Conservation (phyloP, 83 land plant genomes). For the Picea abies region DNA sequence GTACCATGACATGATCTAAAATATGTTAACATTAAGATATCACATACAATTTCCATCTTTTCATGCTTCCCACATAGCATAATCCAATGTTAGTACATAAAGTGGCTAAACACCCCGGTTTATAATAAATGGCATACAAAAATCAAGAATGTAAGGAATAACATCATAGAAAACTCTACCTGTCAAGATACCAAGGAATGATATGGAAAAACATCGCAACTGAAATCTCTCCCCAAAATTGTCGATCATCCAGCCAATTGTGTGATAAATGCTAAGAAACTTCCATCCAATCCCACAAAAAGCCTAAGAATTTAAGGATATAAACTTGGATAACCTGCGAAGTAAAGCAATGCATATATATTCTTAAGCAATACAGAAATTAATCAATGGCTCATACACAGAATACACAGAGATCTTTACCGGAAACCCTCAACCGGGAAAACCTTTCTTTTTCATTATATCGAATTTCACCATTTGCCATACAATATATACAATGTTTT, state of each 20-base stretch:
- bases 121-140: background rate
- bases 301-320: too few relatives aligned
- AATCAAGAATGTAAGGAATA: background rate
- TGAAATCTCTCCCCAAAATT: slow-evolving; percentile 27
- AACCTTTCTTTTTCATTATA: too few relatives aligned
- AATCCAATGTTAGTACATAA: background rate
- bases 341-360: too few relatives aligned
- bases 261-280: slow-evolving; percentile 7
- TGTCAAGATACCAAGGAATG: slow-evolving; percentile 40
- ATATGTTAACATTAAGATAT: slow-evolving; percentile 14
- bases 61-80: slow-evolving; percentile 18
- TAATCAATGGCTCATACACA: too few relatives aligned
- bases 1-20: slow-evolving; percentile 31
- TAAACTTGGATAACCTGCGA: too few relatives aligned
- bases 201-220: slow-evolving; percentile 29
- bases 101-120: background rate
- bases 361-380: too few relatives aligned
- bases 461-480: too few relatives aligned
- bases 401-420: too few relatives aligned
- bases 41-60: slow-evolving; percentile 8
- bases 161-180: slow-evolving; percentile 14
- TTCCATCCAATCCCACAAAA: too few relatives aligned
- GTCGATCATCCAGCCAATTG: slow-evolving; percentile 1
- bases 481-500: too few relatives aligned
- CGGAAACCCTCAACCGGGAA: too few relatives aligned